Base-by-base conservation (phyloP, 768 basidiomycete species). In the Suillus hirtellus region DNA sequence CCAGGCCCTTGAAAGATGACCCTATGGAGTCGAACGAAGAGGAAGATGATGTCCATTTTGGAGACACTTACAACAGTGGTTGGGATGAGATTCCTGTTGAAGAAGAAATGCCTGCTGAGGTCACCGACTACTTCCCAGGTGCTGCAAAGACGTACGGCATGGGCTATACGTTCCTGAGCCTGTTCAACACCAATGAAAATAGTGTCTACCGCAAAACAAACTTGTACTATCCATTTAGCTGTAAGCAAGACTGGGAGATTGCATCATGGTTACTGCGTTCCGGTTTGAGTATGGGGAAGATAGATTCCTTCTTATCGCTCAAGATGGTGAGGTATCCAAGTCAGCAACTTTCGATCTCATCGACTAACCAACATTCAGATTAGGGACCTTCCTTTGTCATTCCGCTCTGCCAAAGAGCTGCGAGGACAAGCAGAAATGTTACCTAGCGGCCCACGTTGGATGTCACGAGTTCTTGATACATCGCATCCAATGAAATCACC, bases 401-500 rank as follows among this genome's bases (percentile, higher is more conserved):
- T 43, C 17, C 2, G 0, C 9, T 43, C 7, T 1, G 42, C 42
- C 42, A 43, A 43, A 3, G 42, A 43, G 9, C 3, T 43, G 17
- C 6, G 7, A 43, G 42, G 17, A 11, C 0, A 7, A 43, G 42
- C 42, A 43, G 15, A 43, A 43, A 43, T 43, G 42, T 3, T 43
- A 10, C 17, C 42, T 1, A 43, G 42, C 2, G 17, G 42, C 9
- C 17, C 7, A 43, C 0, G 7, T 10, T 43, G 42, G 42, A 43
- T 43, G 42, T 43, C 17, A 10, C 0, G 49, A 52, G 35, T 67
- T 1, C 53, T 67, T 38, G 21, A 59, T 31, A 60, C 59, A 7
- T 35, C 19, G 1, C 42, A 61, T 60, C 61, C 68, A 17, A 74
- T 65, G 4, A 75, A 73, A 56, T 46, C 56, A 6, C 67, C 68